Evolutionary conservation across 2,329 filamentous ascomycete species (phyloP).

Genomic region (Aspergillus udagawae): DNA sequence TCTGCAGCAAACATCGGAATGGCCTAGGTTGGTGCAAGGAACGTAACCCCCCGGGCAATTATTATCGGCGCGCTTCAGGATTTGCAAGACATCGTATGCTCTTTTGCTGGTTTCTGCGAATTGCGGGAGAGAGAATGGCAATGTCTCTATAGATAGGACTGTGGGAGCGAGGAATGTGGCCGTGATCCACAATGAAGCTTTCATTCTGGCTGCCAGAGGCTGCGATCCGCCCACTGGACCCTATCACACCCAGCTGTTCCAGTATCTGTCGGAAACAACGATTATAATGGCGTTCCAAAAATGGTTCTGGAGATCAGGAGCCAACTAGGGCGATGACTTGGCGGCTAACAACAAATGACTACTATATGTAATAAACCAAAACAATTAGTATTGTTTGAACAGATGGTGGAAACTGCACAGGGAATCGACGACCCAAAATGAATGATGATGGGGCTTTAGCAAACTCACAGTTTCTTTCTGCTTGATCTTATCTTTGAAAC

Average conservation of each 20-base stretch:
- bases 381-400: neutral
- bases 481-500: neutral
- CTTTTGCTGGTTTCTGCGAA: slow-evolving; percentile 18
- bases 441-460: neutral
- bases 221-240: slow-evolving; percentile 9
- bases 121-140: slow-evolving; percentile 28
- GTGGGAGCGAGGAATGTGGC: slow-evolving; percentile 28
- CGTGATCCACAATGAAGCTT: slow-evolving; percentile 27
- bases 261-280: neutral
- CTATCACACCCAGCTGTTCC: neutral
- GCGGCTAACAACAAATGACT: slow-evolving; percentile 30
- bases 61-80: slow-evolving; percentile 28
- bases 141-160: slow-evolving; percentile 25
- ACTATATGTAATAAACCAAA: slow-evolving; percentile 25
- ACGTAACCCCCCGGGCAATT: slow-evolving; percentile 52
- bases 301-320: slow-evolving; percentile 5
- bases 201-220: slow-evolving; percentile 28
- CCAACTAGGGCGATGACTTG: neutral
- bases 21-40: slow-evolving; percentile 50
- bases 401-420: neutral
- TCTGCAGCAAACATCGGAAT: slow-evolving; percentile 54
- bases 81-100: slow-evolving; percentile 29
- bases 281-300: neutral
- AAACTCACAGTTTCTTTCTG: neutral
- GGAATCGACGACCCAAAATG: neutral